Percentiles rank a stretch among this genome's conserved stretches.
These are phyloP conservation scores for Lobosporangium transversale DNA, from an alignment of 192 early-diverging fungal genomes.

Conservation along the genomic window DNA sequence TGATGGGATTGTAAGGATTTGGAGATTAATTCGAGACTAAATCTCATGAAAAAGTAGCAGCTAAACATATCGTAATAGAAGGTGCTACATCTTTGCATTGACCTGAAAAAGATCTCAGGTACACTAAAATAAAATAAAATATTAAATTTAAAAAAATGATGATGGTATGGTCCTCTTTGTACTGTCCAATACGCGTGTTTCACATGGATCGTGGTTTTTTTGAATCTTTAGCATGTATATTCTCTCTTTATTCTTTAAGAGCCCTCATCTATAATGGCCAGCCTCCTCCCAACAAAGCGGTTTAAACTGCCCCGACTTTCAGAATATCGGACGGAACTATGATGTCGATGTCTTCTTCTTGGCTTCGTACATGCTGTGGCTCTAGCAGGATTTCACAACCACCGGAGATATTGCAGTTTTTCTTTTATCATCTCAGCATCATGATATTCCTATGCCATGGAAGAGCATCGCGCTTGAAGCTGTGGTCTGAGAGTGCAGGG, in stretches of 20 bases:
- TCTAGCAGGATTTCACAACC: conserved; percentile 3
- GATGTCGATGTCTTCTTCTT: conserved; percentile 1
- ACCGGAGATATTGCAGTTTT: conserved; percentile 2
- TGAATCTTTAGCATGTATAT: conserved; percentile 1
- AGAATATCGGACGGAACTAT: neutral
- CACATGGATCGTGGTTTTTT: conserved; percentile 7
- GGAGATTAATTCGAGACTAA: conserved; percentile 63
- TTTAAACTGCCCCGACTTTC: neutral
- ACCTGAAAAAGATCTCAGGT: too few relatives aligned
- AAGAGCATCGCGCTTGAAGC: neutral
- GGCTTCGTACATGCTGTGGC: conserved; percentile 1
- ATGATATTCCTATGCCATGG: conserved; percentile 2
- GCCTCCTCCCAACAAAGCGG: conserved; percentile 1
- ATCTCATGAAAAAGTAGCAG: neutral
- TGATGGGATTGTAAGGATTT: conserved; percentile 87
- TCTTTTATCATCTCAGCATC: neutral
- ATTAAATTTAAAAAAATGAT: neutral
- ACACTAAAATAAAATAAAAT: neutral
- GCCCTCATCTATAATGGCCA: conserved; percentile 1
- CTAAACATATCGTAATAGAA: too few relatives aligned
- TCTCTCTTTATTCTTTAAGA: neutral
- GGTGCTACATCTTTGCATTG: too few relatives aligned
- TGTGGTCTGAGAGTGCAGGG: neutral
- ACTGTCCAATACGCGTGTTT: too few relatives aligned
- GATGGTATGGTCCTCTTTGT: too few relatives aligned